Base-by-base conservation (phyloP, 2,329 filamentous ascomycete species). In the Fusarium sacchari region DNA sequence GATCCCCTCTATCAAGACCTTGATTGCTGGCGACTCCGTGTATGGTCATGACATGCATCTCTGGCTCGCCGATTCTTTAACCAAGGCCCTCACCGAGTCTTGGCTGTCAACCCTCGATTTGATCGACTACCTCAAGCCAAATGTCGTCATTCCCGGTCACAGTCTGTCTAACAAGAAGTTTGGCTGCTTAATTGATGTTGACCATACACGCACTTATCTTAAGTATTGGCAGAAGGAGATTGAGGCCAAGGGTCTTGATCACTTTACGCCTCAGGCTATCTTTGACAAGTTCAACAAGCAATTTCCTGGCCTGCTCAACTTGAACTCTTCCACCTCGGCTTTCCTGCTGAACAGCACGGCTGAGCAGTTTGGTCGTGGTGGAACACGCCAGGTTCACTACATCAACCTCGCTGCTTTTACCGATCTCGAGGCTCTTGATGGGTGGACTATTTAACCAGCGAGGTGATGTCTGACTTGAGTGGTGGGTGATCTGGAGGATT, bases 391-490 rank as follows among this genome's bases (percentile, higher is more conserved):
- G 2, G 34, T 53, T 18, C 50, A 53, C 34, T 53, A 37, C 8
- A 28, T 53, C 20, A 28, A 40, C 12, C 50, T 40, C 14, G 24
- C 14, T 30, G 20, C 34, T 6, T 55, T 28, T 14, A 30, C 18
- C 3, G 10, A 55, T 40, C 4, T 18, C 6, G 14, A 3, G 2
- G 15, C 20, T 28, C 34, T 55, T 22, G 50, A 40, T 18, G 34
- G 14, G 4, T 55, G 50, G 50, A n/a, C 24, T 2, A 14, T 55
- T 5, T 55, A 7, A 40, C 9, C 2, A 1, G 10, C 1, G 3
- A 6, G 34, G 5, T 13, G 20, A 1, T 22, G 24, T 26, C 7
- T 28, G 6, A 1, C 7, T 5, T 5, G n/a, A 6, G 14, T 1
- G 5, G 13, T 4, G 10, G 5, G 28, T 6, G 9, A 15, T 10